These are phyloP conservation scores for Aaosphaeria pasadenensis DNA, from an alignment of 2,329 filamentous ascomycete genomes.

Conservation along the genomic window DNA sequence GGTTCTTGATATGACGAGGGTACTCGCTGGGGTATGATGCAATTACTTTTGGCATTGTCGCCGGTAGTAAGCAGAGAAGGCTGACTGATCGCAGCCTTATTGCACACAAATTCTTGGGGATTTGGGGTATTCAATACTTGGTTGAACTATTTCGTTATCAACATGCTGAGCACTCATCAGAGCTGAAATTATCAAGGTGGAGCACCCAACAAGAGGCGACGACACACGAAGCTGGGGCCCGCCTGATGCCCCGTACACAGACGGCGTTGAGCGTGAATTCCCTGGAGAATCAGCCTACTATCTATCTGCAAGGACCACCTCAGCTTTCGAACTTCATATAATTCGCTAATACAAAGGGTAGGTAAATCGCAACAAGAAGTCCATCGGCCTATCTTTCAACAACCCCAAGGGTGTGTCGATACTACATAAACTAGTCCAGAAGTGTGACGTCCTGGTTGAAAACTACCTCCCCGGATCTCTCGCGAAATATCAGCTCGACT, in stretches of 20 bases:
- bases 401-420: slow-evolving; percentile 78
- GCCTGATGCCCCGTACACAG: slow-evolving; percentile 76
- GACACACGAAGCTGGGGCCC: slow-evolving; percentile 96
- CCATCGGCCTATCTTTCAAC: slow-evolving; percentile 85
- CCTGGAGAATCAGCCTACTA: slow-evolving; percentile 97
- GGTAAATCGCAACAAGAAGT: slow-evolving; percentile 98
- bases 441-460: slow-evolving; percentile 90
- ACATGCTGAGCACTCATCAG: slow-evolving; percentile 42
- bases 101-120: slow-evolving; percentile 96
- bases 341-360: slow-evolving; percentile 36
- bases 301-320: slow-evolving; percentile 61
- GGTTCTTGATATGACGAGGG: slow-evolving; percentile 94
- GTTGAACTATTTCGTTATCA: slow-evolving; percentile 7
- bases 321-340: neutral
- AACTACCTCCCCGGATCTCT: slow-evolving; percentile 90
- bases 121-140: slow-evolving; percentile 65
- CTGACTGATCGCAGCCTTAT: slow-evolving; percentile 67
- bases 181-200: slow-evolving; percentile 94
- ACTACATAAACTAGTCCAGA: slow-evolving; percentile 75
- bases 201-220: slow-evolving; percentile 87
- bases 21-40: slow-evolving; percentile 78
- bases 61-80: slow-evolving; percentile 1
- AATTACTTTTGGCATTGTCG: slow-evolving; percentile 2
- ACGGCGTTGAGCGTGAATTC: slow-evolving; percentile 57
- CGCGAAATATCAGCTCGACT: slow-evolving; percentile 88